phyloP scores from a whole-genome alignment of 805 yeast genomes.

The Starmera caribaea region DNA sequence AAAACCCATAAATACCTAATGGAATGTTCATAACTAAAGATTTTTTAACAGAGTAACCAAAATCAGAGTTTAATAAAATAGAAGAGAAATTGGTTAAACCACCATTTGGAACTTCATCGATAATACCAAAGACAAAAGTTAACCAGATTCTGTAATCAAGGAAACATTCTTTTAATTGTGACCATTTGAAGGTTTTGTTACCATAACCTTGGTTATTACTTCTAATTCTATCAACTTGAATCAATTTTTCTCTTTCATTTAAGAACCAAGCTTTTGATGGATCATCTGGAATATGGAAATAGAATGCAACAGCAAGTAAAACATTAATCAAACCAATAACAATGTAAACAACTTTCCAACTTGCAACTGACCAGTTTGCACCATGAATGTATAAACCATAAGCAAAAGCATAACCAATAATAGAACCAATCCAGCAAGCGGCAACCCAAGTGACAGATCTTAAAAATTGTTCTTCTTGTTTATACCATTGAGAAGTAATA shows the following conservation, averaged over 20 bases:
- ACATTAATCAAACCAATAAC: constrained; percentile 52
- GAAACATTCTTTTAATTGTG: constrained; percentile 43
- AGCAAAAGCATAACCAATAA: constrained; percentile 43
- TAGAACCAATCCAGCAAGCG: constrained; percentile 35
- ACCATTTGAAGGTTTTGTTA: constrained; percentile 40
- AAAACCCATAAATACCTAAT: constrained; percentile 24
- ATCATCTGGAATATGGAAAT: constrained; percentile 43
- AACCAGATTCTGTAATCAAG: constrained; percentile 42
- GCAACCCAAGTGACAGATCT: constrained; percentile 36
- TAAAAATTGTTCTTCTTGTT: constrained; percentile 32
- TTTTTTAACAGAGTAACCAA: constrained; percentile 18
- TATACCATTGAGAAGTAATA: constrained; percentile 51
- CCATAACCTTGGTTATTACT: constrained; percentile 51
- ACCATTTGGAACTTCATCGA: constrained; percentile 42
- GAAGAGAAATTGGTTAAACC: constrained; percentile 24
- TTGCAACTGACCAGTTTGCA: constrained; percentile 28
- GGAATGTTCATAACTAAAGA: constrained; percentile 26
- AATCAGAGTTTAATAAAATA: constrained; percentile 17
- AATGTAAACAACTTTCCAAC: constrained; percentile 56
- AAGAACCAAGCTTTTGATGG: constrained; percentile 43
- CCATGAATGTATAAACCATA: constrained; percentile 37
- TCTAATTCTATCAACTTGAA: constrained; percentile 44
- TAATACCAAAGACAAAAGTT: constrained; percentile 28
- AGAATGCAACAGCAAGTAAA: constrained; percentile 35
- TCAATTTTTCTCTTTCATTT: constrained; percentile 33